Evolutionary conservation across 257 asterid genomes (phyloP).

Genomic region (Petunia secreta): DNA sequence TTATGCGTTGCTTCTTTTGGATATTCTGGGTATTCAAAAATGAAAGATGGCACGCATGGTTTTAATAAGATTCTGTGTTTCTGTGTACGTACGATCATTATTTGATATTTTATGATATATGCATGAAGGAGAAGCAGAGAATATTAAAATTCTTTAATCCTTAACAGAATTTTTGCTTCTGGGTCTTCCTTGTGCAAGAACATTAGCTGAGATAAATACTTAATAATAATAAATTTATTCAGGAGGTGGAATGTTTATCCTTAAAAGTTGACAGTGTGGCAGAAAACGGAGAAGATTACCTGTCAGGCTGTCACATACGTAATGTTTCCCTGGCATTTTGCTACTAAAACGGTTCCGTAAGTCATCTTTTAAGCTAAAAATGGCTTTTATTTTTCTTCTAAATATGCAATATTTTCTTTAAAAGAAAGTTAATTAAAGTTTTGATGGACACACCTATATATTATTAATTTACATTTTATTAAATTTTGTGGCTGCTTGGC

Average conservation of each 20-base stretch:
- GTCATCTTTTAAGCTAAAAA: not conserved
- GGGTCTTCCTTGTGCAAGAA: not conserved
- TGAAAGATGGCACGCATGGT: not conserved
- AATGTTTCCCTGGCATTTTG: not conserved
- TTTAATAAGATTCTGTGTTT: too few species aligned
- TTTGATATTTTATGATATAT: not conserved
- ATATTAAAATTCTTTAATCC: not conserved
- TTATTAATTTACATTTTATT: not conserved
- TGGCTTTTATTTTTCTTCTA: not conserved
- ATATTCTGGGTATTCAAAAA: not conserved
- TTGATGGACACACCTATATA: not conserved
- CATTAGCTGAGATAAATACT: not conserved
- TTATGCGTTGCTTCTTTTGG: not conserved
- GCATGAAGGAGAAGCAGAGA: not conserved
- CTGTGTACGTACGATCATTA: too few species aligned
- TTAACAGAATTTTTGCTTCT: not conserved
- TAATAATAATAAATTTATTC: not conserved
- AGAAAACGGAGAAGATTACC: not conserved
- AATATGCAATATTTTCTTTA: too few species aligned
- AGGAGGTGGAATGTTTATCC: not conserved
- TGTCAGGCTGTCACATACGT: not conserved
- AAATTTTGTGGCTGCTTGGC: not conserved
- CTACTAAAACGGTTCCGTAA: not conserved
- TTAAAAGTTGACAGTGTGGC: not conserved
- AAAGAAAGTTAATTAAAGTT: not conserved